phyloP scores from a whole-genome alignment of 202 grass and related monocot genomes.

The Setaria viridis region DNA sequence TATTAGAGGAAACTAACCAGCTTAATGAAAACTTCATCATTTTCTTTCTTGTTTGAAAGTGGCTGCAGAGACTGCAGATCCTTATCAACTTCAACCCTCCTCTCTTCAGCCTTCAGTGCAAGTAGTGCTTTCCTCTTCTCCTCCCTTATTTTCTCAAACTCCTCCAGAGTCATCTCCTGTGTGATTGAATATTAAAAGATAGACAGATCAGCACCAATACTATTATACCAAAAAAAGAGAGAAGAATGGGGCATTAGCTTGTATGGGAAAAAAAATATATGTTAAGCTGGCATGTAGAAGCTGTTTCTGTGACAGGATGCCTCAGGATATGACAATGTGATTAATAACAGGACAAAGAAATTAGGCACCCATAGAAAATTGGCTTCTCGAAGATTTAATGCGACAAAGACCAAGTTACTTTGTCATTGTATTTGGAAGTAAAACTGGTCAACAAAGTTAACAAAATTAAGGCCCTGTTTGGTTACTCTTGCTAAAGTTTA shows the following conservation, averaged over 20 bases:
- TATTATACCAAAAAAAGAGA: neutral
- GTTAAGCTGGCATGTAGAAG: neutral
- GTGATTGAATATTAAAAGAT: slow-evolving; percentile 37
- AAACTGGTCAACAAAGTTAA: neutral
- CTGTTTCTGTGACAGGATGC: neutral
- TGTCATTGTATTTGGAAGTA: neutral
- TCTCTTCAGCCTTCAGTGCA: slow-evolving; percentile 76
- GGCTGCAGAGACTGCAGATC: slow-evolving; percentile 78
- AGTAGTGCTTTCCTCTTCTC: slow-evolving; percentile 78
- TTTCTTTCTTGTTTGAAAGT: slow-evolving; percentile 78
- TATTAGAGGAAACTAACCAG: slow-evolving; percentile 52
- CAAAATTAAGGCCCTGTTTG: neutral
- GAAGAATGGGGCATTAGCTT: neutral
- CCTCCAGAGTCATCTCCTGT: slow-evolving; percentile 91
- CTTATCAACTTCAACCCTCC: slow-evolving; percentile 89
- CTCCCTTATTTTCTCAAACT: slow-evolving; percentile 86
- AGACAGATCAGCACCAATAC: neutral
- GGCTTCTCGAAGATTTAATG: neutral
- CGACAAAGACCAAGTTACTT: neutral
- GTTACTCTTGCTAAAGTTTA: too few species aligned
- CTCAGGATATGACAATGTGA: neutral
- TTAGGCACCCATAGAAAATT: neutral
- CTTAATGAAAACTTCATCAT: slow-evolving; percentile 85
- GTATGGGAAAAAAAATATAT: neutral
- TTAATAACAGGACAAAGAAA: neutral